Percentiles rank a stretch among this genome's conserved stretches.
phyloP scores from a whole-genome alignment of 1,139 yeast species.

The Candida sp. region DNA sequence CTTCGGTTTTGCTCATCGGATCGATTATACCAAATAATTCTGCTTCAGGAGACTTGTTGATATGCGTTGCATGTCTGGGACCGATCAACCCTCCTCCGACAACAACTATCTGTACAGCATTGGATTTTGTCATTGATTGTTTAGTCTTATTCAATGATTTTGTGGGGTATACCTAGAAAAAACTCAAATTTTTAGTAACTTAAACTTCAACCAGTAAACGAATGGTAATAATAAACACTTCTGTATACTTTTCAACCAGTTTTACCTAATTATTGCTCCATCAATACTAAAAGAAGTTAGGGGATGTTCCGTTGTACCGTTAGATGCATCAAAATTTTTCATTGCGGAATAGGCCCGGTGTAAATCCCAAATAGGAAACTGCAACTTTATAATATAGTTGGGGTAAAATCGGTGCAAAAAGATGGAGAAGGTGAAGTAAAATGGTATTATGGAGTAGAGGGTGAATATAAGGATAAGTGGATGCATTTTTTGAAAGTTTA shows the following conservation, averaged over 20 bases:
- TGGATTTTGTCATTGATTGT: conserved; percentile 2
- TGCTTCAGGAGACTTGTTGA: conserved; percentile 19
- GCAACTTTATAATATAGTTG: background rate
- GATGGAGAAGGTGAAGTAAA: no score
- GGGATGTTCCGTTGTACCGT: background rate
- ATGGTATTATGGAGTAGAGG: no score
- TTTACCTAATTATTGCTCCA: background rate
- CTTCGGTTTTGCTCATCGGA: conserved; percentile 21
- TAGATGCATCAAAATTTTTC: background rate
- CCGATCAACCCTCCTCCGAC: conserved; percentile 43
- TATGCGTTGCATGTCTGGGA: conserved; percentile 39
- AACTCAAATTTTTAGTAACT: background rate
- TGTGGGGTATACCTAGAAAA: background rate
- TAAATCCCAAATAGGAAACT: background rate
- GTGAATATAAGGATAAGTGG: no score
- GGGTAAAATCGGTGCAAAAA: no score
- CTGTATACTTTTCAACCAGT: background rate
- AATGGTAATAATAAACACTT: background rate
- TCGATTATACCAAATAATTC: conserved; percentile 34
- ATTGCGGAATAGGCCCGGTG: background rate
- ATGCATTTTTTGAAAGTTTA: no score
- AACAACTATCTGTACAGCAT: conserved; percentile 18
- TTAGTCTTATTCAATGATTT: background rate
- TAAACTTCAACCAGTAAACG: background rate
- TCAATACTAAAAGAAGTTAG: background rate